These are phyloP conservation scores for Trametes sanguinea DNA, from an alignment of 768 basidiomycete genomes.

Conservation along the genomic window DNA sequence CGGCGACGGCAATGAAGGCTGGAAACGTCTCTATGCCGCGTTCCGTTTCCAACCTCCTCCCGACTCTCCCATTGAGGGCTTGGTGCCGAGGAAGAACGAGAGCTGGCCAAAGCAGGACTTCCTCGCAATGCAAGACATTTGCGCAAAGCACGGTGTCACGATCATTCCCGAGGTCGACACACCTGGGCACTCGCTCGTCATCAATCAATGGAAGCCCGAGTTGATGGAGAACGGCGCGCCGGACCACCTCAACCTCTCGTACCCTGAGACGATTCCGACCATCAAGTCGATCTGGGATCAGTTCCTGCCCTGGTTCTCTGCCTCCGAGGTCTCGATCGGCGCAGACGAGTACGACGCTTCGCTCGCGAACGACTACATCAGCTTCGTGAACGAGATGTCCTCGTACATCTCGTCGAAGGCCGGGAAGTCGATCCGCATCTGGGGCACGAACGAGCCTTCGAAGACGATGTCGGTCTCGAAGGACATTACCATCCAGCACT, in stretches of 20 bases:
- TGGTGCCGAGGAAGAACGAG: slow-evolving; percentile 43
- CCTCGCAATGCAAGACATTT: slow-evolving; percentile 38
- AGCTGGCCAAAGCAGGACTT: slow-evolving; percentile 41
- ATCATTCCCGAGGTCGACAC: slow-evolving; percentile 48
- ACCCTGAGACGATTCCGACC: slow-evolving; percentile 46
- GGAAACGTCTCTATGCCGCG: slow-evolving; percentile 44
- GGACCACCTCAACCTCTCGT: slow-evolving; percentile 43
- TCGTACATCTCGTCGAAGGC: slow-evolving; percentile 34
- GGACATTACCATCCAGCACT: slow-evolving; percentile 49
- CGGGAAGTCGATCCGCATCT: slow-evolving; percentile 44
- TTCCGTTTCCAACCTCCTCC: slow-evolving; percentile 43
- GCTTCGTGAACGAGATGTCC: slow-evolving; percentile 47
- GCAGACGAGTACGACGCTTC: slow-evolving; percentile 45
- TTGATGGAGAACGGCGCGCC: slow-evolving; percentile 41
- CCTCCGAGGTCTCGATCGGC: slow-evolving; percentile 48
- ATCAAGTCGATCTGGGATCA: slow-evolving; percentile 47
- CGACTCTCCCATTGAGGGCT: slow-evolving; percentile 36
- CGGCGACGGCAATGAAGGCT: slow-evolving; percentile 35
- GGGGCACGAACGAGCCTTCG: slow-evolving; percentile 48
- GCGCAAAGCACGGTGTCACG: slow-evolving; percentile 40
- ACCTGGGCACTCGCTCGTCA: slow-evolving; percentile 44
- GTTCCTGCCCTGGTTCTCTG: slow-evolving; percentile 37
- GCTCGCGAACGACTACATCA: slow-evolving; percentile 45
- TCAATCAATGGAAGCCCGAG: slow-evolving; percentile 49
- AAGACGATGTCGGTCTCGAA: slow-evolving; percentile 37